Evolutionary conservation across 371 early-diverging fungal genomes (phyloP).

Genomic region (Actinomortierella ambigua): DNA sequence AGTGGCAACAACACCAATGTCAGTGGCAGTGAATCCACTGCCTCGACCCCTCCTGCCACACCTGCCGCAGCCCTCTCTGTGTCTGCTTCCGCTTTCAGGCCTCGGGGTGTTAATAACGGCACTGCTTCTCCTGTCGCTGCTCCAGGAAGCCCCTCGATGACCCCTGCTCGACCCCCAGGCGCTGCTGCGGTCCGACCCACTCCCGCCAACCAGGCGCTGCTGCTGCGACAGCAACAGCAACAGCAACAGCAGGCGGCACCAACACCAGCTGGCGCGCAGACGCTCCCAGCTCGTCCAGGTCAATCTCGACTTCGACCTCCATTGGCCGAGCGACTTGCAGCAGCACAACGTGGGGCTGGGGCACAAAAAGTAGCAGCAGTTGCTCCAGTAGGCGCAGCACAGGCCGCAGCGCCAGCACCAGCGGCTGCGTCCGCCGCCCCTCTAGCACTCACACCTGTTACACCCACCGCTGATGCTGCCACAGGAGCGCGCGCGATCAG

Average conservation of each 20-base stretch:
- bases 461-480: constrained; percentile 2
- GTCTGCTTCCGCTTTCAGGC: constrained; percentile 15
- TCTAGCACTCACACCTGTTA: constrained; percentile 2
- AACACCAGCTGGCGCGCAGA: neutral
- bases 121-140: neutral
- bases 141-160: neutral
- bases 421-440: neutral
- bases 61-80: constrained; percentile 7
- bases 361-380: constrained; percentile 7
- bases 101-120: neutral
- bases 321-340: constrained; percentile 21
- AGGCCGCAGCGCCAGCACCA: neutral
- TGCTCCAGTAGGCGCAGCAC: neutral
- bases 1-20: neutral
- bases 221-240: neutral
- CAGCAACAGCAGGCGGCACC: constrained; percentile 20
- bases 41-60: constrained; percentile 1
- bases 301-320: constrained; percentile 40
- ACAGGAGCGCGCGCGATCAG: constrained; percentile 10
- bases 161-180: constrained; percentile 13
- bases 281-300: constrained; percentile 10
- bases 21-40: neutral
- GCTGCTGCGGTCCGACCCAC: constrained; percentile 3
- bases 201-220: constrained; percentile 1
- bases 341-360: neutral